These are phyloP conservation scores for Verticillium nonalfalfae DNA, from an alignment of 2,329 filamentous ascomycete species.

Conservation along the genomic window DNA sequence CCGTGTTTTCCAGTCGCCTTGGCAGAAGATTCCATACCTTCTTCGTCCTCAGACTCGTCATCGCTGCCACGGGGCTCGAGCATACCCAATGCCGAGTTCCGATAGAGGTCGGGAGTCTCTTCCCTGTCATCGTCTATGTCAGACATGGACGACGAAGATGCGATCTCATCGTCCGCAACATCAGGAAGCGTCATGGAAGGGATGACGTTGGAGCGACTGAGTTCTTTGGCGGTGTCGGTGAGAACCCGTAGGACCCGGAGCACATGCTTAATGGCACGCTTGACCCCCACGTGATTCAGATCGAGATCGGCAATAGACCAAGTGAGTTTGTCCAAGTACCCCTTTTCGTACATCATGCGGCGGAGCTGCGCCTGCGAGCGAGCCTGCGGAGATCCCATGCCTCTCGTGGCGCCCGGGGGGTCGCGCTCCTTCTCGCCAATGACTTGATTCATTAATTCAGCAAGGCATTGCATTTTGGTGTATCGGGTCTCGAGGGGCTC, in stretches of 20 bases:
- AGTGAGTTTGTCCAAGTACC: conserved; percentile 83
- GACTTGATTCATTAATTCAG: conserved; percentile 90
- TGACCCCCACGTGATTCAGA: conserved; percentile 87
- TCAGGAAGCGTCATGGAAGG: conserved; percentile 59
- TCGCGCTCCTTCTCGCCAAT: conserved; percentile 72
- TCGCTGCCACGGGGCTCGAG: conserved; percentile 78
- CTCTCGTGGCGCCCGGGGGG: conserved; percentile 28
- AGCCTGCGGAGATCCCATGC: conserved; percentile 24
- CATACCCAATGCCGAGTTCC: conserved; percentile 93
- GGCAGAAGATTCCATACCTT: conserved; percentile 33
- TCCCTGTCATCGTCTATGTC: conserved; percentile 82
- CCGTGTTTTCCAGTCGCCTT: conserved; percentile 3
- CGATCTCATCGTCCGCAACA: conserved; percentile 77
- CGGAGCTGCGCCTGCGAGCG: conserved; percentile 77
- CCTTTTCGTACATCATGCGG: conserved; percentile 97
- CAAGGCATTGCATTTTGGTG: conserved; percentile 76
- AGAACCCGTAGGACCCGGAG: conserved; percentile 81
- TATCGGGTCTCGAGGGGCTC: conserved; percentile 84
- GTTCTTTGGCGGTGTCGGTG: conserved; percentile 76
- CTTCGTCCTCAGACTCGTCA: conserved; percentile 67
- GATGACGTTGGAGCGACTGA: conserved; percentile 77
- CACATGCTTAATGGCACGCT: conserved; percentile 94
- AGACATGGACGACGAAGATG: conserved; percentile 81
- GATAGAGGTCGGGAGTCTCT: conserved; percentile 94
- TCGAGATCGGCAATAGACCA: conserved; percentile 92